Evolutionary conservation across 306 rosid genomes (phyloP).

Genomic region (Corylus americana): DNA sequence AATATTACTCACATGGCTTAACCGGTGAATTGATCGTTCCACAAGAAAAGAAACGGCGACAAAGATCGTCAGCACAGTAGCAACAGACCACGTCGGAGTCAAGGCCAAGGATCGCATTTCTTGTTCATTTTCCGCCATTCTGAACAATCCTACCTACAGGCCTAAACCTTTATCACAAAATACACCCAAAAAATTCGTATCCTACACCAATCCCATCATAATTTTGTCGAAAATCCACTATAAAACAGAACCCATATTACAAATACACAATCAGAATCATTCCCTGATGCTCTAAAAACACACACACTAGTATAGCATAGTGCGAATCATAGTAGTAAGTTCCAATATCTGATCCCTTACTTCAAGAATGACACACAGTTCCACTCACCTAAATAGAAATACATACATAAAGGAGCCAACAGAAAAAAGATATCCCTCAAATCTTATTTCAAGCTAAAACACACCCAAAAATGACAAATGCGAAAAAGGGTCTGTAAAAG

Average conservation of each 20-base stretch:
- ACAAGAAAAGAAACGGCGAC: constrained; percentile 92
- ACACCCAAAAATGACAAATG: constrained; percentile 22
- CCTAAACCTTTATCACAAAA: constrained; percentile 17
- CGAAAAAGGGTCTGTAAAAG: constrained; percentile 6
- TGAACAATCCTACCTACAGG: constrained; percentile 29
- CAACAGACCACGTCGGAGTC: constrained; percentile 99
- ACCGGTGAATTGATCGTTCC: constrained; percentile 85
- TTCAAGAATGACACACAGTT: neutral
- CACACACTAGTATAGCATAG: neutral
- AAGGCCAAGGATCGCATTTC: constrained; percentile 87
- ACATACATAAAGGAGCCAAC: too few relatives aligned
- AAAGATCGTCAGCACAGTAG: constrained; percentile 82
- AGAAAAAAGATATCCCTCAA: neutral
- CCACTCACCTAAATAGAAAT: neutral
- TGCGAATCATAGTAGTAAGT: constrained; percentile 18
- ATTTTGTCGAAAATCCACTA: neutral
- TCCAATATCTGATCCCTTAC: constrained; percentile 11
- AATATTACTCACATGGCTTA: constrained; percentile 47
- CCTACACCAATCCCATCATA: constrained; percentile 1
- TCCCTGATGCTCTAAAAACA: neutral
- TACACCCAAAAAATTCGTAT: neutral
- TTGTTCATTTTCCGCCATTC: constrained; percentile 56
- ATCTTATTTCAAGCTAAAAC: neutral
- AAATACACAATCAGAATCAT: constrained; percentile 6
- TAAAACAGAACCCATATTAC: neutral